These are phyloP conservation scores for Cryptomeria japonica DNA, from an alignment of 75 land plant genomes.

Conservation along the genomic window DNA sequence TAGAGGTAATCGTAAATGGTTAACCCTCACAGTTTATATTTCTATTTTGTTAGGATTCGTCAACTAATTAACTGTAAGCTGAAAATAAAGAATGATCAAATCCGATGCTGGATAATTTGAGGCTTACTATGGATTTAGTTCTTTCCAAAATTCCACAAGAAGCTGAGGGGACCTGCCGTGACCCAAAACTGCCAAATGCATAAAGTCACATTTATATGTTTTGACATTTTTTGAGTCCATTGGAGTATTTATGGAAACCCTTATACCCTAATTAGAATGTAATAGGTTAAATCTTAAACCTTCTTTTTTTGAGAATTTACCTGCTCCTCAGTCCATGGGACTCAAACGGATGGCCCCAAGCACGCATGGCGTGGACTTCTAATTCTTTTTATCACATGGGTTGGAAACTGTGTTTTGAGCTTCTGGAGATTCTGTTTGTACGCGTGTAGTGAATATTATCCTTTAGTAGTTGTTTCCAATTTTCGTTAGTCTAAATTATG, in stretches of 20 bases:
- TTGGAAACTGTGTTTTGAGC: not conserved
- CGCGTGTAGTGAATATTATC: not conserved
- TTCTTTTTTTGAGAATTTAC: not conserved
- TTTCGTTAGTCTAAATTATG: not conserved
- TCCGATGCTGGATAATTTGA: not conserved
- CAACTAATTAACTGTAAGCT: not conserved
- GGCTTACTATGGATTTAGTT: not conserved
- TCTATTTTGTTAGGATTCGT: not conserved
- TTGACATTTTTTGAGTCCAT: not conserved
- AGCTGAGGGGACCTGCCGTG: not conserved
- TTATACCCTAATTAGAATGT: not conserved
- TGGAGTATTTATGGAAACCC: not conserved
- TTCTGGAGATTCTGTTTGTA: not conserved
- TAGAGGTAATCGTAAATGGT: conserved; percentile 19
- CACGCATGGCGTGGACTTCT: not conserved
- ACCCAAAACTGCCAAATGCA: not conserved
- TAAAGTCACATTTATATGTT: not conserved
- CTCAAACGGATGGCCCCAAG: not conserved
- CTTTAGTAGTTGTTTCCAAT: not conserved
- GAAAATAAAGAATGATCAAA: not conserved
- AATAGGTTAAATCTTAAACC: not conserved
- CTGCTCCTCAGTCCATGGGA: not conserved
- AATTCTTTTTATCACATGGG: not conserved
- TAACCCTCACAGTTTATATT: not conserved
- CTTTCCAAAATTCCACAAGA: not conserved